Evolutionary conservation across 495 filamentous ascomycete genomes (phyloP).

Genomic region (Delitschia confertaspora): DNA sequence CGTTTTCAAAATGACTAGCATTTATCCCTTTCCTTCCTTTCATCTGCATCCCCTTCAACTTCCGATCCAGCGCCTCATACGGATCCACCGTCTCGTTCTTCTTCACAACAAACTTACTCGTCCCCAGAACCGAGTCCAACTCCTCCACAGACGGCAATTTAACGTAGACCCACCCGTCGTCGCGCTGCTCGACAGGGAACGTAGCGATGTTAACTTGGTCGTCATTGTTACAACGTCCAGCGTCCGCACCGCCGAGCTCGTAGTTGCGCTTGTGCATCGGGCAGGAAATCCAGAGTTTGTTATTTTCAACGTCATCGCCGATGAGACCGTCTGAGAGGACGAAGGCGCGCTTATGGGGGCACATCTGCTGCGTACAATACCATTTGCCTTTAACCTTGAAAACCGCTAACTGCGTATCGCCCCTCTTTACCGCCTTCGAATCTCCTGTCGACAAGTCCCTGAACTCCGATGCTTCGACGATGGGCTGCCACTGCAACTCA

Average conservation of each 20-base stretch:
- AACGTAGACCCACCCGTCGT: conserved; percentile 76
- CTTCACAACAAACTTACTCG: conserved; percentile 72
- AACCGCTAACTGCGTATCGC: conserved; percentile 85
- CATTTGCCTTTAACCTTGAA: conserved; percentile 79
- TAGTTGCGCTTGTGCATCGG: conserved; percentile 93
- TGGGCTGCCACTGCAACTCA: conserved; percentile 70
- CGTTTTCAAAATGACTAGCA: conserved; percentile 41
- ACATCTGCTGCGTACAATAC: conserved; percentile 97
- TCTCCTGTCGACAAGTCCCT: conserved; percentile 61
- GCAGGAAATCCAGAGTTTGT: conserved; percentile 76
- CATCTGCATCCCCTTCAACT: conserved; percentile 42
- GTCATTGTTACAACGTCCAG: conserved; percentile 72
- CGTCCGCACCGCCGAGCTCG: conserved; percentile 57
- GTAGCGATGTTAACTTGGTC: conserved; percentile 71
- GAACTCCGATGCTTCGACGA: conserved; percentile 68
- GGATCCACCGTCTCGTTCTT: conserved; percentile 57
- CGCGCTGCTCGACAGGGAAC: conserved; percentile 69
- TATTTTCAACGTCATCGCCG: conserved; percentile 51
- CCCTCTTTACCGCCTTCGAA: conserved; percentile 67
- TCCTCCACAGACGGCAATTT: conserved; percentile 81
- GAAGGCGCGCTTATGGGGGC: conserved; percentile 90
- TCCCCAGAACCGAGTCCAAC: conserved; percentile 74
- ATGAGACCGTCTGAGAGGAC: conserved; percentile 80
- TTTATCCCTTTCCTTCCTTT: conserved; percentile 49
- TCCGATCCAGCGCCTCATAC: conserved; percentile 63